These are phyloP conservation scores for Globisporangium canariense DNA, from an alignment of 352 stramenopile species.

Conservation along the genomic window DNA sequence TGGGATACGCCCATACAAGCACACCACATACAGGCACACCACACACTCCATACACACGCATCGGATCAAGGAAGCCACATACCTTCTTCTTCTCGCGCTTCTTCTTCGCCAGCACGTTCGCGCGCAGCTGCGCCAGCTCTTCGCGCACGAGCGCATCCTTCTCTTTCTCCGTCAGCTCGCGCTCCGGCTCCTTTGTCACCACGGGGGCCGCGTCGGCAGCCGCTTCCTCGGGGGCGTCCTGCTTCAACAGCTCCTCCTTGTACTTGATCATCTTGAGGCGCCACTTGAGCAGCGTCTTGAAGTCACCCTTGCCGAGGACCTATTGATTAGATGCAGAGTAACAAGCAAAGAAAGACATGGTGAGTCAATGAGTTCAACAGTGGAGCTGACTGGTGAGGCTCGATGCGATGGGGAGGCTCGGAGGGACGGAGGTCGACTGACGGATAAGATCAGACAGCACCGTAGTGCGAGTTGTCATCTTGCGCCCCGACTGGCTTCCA, in stretches of 20 bases:
- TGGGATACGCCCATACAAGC: slow-evolving; percentile 68
- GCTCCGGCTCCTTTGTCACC: slow-evolving; percentile 29
- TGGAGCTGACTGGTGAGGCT: not conserved
- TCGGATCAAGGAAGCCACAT: slow-evolving; percentile 10
- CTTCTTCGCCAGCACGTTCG: slow-evolving; percentile 78
- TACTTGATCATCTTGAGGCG: slow-evolving; percentile 91
- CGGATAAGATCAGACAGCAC: slow-evolving; percentile 74
- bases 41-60: slow-evolving; percentile 21
- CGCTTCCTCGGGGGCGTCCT: slow-evolving; percentile 31
- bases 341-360: not conserved
- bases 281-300: slow-evolving; percentile 97
- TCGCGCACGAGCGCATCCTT: slow-evolving; percentile 83
- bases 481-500: slow-evolving; percentile 75
- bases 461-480: slow-evolving; percentile 54
- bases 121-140: slow-evolving; percentile 75
- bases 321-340: slow-evolving; percentile 20
- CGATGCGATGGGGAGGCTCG: slow-evolving; percentile 3
- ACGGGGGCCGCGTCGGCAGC: slow-evolving; percentile 17
- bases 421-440: not conserved
- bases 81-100: slow-evolving; percentile 91
- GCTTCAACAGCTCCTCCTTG: slow-evolving; percentile 80
- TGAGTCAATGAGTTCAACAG: not conserved
- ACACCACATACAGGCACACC: slow-evolving; percentile 22
- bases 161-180: slow-evolving; percentile 73
- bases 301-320: slow-evolving; percentile 97